Conservation (phyloP, 2,329 filamentous ascomycete species). For the Orbilia quercus region DNA sequence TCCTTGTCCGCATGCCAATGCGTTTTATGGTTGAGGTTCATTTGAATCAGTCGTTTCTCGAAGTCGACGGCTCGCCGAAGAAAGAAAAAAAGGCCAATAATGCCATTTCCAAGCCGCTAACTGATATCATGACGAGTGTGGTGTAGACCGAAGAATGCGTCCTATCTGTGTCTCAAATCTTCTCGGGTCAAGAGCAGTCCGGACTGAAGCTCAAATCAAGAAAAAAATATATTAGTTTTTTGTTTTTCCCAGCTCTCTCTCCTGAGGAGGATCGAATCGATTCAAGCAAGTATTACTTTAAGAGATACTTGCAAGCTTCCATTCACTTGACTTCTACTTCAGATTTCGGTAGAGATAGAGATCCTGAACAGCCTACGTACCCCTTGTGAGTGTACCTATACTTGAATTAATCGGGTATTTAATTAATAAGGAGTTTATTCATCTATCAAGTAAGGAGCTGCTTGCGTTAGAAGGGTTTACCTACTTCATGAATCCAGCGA, state of each 20-base stretch:
- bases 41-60: conserved; percentile 23
- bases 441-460: no score
- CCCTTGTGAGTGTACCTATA: no score
- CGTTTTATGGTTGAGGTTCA: conserved; percentile 45
- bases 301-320: background rate
- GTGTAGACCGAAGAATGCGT: conserved; percentile 3
- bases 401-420: no score
- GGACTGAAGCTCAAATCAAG: conserved; percentile 24
- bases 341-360: no score
- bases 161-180: conserved; percentile 27
- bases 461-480: no score
- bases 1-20: conserved; percentile 55
- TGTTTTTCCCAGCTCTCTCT: background rate
- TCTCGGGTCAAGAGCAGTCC: conserved; percentile 14
- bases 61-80: conserved; percentile 15
- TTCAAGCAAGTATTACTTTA: background rate
- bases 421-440: no score
- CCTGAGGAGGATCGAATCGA: conserved; percentile 26
- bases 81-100: background rate
- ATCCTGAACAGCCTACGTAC: no score
- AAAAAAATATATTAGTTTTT: conserved; percentile 6
- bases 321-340: background rate
- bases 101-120: conserved; percentile 12
- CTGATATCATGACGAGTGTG: conserved; percentile 43
- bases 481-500: no score